A percentile compares a stretch with the other conserved stretches of the same genome.
These are phyloP conservation scores for Phytophthora niederhauseri DNA, from an alignment of 352 stramenopile genomes.

Conservation along the genomic window DNA sequence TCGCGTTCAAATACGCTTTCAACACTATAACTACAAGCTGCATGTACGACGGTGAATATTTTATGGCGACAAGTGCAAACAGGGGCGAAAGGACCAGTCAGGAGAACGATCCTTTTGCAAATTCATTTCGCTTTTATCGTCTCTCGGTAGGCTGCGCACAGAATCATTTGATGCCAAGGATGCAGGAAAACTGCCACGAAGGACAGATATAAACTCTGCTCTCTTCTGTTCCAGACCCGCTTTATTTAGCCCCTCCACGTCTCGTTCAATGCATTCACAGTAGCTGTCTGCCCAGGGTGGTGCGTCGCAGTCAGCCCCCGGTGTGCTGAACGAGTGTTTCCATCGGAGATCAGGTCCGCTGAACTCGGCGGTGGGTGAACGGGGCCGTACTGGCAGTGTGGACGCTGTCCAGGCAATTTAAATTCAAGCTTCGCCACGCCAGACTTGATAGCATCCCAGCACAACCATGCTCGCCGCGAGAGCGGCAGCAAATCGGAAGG, in stretches of 20 bases:
- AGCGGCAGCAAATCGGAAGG: slow-evolving; percentile 34
- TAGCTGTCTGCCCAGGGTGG: slow-evolving; percentile 20
- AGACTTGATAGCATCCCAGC: slow-evolving; percentile 7
- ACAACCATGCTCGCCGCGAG: slow-evolving; percentile 33
- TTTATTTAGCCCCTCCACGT: slow-evolving; percentile 31
- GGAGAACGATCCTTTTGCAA: not conserved
- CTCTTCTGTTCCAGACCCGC: slow-evolving; percentile 9
- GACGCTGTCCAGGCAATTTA: not conserved
- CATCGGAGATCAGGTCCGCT: slow-evolving; percentile 16
- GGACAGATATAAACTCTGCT: slow-evolving; percentile 15
- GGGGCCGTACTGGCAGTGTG: slow-evolving; percentile 1
- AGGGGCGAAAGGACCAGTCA: not conserved
- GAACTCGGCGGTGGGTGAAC: slow-evolving; percentile 15
- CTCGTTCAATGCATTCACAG: slow-evolving; percentile 5
- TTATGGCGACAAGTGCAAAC: not conserved
- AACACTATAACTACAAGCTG: not conserved
- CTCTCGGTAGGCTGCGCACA: slow-evolving; percentile 8
- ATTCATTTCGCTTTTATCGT: slow-evolving; percentile 1
- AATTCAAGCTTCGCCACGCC: not conserved
- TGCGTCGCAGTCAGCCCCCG: slow-evolving; percentile 14
- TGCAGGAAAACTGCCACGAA: slow-evolving; percentile 12
- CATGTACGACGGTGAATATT: too few relatives aligned
- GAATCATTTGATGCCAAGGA: not conserved
- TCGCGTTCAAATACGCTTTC: not conserved
- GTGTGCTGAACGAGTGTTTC: slow-evolving; percentile 14